Base-by-base conservation (phyloP, 2,329 filamentous ascomycete species). In the Aspergillus versicolor region DNA sequence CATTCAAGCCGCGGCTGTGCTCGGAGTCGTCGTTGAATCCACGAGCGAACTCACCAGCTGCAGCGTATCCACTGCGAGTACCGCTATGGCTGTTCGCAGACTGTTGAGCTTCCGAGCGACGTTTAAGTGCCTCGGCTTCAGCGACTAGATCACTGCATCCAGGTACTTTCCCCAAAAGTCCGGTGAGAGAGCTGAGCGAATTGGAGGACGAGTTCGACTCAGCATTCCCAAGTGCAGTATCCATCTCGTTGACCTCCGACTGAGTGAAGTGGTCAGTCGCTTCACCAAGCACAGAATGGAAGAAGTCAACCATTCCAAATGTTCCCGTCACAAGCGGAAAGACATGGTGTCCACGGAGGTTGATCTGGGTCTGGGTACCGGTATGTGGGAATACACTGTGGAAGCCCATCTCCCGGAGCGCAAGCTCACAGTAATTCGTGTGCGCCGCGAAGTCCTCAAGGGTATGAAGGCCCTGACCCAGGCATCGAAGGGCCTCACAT, bases 241-340 rank as follows among this genome's bases (percentile, higher is more conserved):
- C 88, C 66, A 93, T 86, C 72, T 93, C 88, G 56, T 92, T 89
- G 37, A 94, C 86, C 70, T 93, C 90, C 15, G 89, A 91, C 71
- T 94, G 90, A 2, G 90, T 90, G 68, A 94, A 91, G 70, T 92
- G 89, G 68, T 94, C 90, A 11, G 85, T 90, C 32, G 90, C 90
- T 71, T 93, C 90, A 56, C 88, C 82, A 22, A 84, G 74, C 3
- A 91, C 89, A 1, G 89, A 92, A 72, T 94, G 90, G 63, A 93
- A 78, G 70, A 94, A 94, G 71, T 93, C 90, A 3, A 93, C 90
- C 63, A 86, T 90, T 41, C 90, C 90, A 73, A 94, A 94, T 0
- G 81, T 82, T 30, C 80, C 80, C 24, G 90, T 93, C 21, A 91
- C 86, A 2, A 93, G 77, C 5, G 90, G 90, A 63, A 82, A 93